These are phyloP conservation scores for Vicia faba DNA, from an alignment of 306 rosid genomes.

Conservation along the genomic window DNA sequence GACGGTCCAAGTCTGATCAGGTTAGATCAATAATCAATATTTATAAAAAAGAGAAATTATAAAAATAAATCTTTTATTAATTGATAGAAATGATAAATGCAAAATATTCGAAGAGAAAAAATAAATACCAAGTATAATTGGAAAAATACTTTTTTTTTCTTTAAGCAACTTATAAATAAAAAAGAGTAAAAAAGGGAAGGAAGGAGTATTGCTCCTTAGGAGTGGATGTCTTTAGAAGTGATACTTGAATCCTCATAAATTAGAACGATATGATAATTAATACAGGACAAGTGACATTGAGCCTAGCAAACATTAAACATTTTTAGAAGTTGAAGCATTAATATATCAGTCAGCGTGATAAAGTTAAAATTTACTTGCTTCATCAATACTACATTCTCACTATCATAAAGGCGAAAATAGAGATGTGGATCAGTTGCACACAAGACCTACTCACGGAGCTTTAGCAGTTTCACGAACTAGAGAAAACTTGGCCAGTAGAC, in stretches of 20 bases:
- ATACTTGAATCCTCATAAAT: not conserved
- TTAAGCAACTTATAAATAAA: too few species aligned
- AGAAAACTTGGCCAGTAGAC: constrained; percentile 84
- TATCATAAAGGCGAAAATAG: constrained; percentile 3
- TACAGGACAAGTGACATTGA: constrained; percentile 15
- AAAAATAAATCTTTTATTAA: too few species aligned
- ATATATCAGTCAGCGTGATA: constrained; percentile 18
- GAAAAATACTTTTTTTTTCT: too few species aligned
- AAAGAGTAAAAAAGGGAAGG: too few species aligned
- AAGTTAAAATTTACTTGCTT: constrained; percentile 4
- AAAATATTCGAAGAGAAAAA: too few species aligned
- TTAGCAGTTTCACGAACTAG: constrained; percentile 71
- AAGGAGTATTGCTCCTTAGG: not conserved
- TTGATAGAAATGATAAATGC: too few species aligned
- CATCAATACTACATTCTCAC: constrained; percentile 15
- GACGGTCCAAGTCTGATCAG: too few species aligned
- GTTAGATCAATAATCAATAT: too few species aligned
- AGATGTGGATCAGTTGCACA: not conserved
- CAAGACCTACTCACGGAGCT: constrained; percentile 55
- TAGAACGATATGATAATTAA: constrained; percentile 1
- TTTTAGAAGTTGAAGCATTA: constrained; percentile 16
- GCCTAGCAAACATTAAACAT: constrained; percentile 7
- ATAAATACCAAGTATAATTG: too few species aligned
- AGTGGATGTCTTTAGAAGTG: constrained; percentile 9
- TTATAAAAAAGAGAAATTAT: too few species aligned